Evolutionary conservation across 129 eudicot species (phyloP).

Genomic region (Erigeron canadensis): DNA sequence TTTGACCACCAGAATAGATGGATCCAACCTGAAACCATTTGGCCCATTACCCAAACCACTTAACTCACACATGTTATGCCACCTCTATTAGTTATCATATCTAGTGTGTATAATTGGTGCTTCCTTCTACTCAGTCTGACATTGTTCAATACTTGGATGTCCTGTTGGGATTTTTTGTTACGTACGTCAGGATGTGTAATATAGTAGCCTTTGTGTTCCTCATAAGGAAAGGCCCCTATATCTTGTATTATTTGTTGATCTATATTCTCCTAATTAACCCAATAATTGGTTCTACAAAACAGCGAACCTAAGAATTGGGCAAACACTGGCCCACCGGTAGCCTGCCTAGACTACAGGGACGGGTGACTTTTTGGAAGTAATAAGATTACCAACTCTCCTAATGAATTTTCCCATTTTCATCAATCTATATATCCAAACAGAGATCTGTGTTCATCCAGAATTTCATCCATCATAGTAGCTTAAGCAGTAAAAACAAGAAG

Average conservation of each 20-base stretch:
- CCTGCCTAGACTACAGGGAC: not conserved
- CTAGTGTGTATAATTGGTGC: conserved; percentile 7
- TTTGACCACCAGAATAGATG: too few species aligned
- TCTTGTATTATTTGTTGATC: too few species aligned
- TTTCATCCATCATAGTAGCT: not conserved
- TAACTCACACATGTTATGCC: not conserved
- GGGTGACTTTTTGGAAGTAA: conserved; percentile 13
- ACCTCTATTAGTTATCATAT: not conserved
- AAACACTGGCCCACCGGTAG: conserved; percentile 9
- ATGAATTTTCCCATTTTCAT: not conserved
- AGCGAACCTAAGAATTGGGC: not conserved
- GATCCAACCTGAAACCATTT: not conserved
- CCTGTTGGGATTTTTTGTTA: not conserved
- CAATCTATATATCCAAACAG: not conserved
- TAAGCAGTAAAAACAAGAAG: conserved; percentile 4
- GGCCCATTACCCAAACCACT: not conserved
- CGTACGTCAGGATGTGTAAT: not conserved
- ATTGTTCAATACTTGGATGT: not conserved
- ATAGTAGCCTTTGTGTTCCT: not conserved
- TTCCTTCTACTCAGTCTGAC: not conserved
- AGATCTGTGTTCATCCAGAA: not conserved
- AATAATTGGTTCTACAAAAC: not conserved
- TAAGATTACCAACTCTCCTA: too few species aligned
- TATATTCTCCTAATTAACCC: too few species aligned
- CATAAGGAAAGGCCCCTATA: not conserved